These are phyloP conservation scores for Ascochyta pisi DNA, from an alignment of 2,329 filamentous ascomycete species.

Conservation along the genomic window DNA sequence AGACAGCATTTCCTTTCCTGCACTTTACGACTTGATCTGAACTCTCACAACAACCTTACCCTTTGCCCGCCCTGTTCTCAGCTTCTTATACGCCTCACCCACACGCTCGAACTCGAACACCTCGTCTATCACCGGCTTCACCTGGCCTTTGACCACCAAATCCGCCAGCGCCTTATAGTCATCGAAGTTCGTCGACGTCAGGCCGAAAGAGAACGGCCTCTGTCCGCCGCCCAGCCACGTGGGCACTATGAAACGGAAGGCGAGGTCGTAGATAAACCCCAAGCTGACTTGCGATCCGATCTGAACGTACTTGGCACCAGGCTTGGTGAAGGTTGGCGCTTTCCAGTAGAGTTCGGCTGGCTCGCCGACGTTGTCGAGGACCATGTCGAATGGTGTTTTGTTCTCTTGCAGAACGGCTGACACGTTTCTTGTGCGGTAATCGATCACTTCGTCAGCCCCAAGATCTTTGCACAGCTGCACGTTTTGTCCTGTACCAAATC, in stretches of 20 bases:
- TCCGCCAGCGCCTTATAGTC: conserved; percentile 53
- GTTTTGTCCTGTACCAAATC: conserved; percentile 52
- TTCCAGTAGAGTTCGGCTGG: conserved; percentile 28
- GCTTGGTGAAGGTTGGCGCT: conserved; percentile 24
- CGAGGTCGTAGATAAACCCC: conserved; percentile 22
- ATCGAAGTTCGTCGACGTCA: conserved; percentile 25
- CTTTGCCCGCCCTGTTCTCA: conserved; percentile 60
- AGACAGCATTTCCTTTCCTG: neutral
- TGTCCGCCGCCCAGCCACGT: conserved; percentile 58
- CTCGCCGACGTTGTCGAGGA: conserved; percentile 64
- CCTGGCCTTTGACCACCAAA: conserved; percentile 63
- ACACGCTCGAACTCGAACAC: conserved; percentile 61
- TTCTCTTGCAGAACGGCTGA: conserved; percentile 50
- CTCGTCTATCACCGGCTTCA: conserved; percentile 63
- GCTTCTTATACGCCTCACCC: conserved; percentile 61
- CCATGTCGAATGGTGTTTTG: conserved; percentile 57
- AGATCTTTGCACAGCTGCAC: conserved; percentile 61
- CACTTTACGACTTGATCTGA: neutral
- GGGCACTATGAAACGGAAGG: conserved; percentile 29
- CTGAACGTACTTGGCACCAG: conserved; percentile 27
- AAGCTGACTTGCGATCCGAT: conserved; percentile 29
- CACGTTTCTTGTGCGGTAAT: conserved; percentile 62
- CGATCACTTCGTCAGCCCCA: conserved; percentile 68
- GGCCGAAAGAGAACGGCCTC: conserved; percentile 49
- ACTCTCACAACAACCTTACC: conserved; percentile 63